A percentile compares a stretch with the other conserved stretches of the same genome.
These are phyloP conservation scores for Cadophora luteo-olivacea DNA, from an alignment of 2,329 filamentous ascomycete genomes.

Conservation along the genomic window DNA sequence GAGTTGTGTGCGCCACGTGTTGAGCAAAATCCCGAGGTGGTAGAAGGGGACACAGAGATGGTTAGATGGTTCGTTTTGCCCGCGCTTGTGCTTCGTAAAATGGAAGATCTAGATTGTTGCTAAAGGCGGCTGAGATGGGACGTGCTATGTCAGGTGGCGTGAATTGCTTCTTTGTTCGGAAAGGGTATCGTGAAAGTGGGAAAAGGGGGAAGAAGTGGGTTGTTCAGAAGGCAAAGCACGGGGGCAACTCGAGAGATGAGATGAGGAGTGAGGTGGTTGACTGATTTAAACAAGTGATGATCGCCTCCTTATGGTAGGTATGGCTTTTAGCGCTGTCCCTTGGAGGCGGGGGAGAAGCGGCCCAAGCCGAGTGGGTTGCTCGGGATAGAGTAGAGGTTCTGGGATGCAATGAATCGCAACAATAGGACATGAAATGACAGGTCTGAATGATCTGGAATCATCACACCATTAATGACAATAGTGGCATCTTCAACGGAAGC, in stretches of 20 bases:
- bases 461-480: background rate
- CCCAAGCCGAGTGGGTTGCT: constrained; percentile 14
- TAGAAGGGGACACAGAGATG: constrained; percentile 8
- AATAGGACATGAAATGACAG: background rate
- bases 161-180: constrained; percentile 4
- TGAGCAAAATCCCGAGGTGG: constrained; percentile 3
- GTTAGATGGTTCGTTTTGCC: constrained; percentile 8
- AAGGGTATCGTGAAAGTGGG: background rate
- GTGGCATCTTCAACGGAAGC: background rate
- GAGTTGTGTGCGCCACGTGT: constrained; percentile 13
- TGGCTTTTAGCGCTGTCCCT: background rate
- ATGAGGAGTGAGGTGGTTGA: background rate
- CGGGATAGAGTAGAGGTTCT: background rate
- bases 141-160: background rate
- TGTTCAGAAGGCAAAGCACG: background rate
- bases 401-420: constrained; percentile 5
- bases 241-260: background rate
- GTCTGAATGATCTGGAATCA: constrained; percentile 3
- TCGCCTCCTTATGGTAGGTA: constrained; percentile 1
- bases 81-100: constrained; percentile 4
- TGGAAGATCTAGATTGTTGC: constrained; percentile 11
- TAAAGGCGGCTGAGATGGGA: constrained; percentile 5
- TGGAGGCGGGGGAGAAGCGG: constrained; percentile 5
- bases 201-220: background rate
- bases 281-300: background rate